Base-by-base conservation (phyloP, 768 basidiomycete species). In the Boletus pseudo-olivaceus region DNA sequence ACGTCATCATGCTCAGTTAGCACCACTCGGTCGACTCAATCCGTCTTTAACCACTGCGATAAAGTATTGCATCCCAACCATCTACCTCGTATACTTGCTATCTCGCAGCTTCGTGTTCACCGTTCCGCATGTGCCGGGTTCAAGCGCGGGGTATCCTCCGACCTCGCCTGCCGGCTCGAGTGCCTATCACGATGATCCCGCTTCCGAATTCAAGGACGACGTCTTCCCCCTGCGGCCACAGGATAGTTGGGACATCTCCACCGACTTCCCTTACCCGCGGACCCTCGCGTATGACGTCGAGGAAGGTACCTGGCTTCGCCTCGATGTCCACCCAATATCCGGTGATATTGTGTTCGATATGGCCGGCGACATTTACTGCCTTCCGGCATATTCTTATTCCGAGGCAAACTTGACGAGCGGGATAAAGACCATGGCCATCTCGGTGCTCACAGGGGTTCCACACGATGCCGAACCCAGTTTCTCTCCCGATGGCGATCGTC, bases 301-400 rank as follows among this genome's bases (percentile, higher is more conserved):
- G 39, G 84, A 88, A 63, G 88, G 87, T 8, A 89, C 88, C 34
- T 90, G 87, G 87, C 71, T 89, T 49, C 77, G 86, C 11, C 77
- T 89, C 30, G 87, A 88, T 62, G 86, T 88, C 2, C 82, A 87
- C 56, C 84, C 85, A n/a, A 70, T 72, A 49, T 78, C 80, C 3
- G 86, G 87, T 12, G 87, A 89, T 58, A 78, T 89, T 42, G 76
- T 88, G 7, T 89, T 88, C 51, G 87, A 87, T 65, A 86, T 89
- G 79, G 68, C 84, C 7, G 87, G 88, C 3, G 86, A 90, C 63
- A 64, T 89, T 29, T 89, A 87, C 66, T 89, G 88, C 61, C 73
- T 90, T 42, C 79, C 86, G 23, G 79, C 76, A 0, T 29, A 55
- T 48, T 64, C 73, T 17, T 77, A 76, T 55, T 54, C 64, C 10